Base-by-base conservation (phyloP, 2,329 filamentous ascomycete species). In the Microthyrium microscopicum region DNA sequence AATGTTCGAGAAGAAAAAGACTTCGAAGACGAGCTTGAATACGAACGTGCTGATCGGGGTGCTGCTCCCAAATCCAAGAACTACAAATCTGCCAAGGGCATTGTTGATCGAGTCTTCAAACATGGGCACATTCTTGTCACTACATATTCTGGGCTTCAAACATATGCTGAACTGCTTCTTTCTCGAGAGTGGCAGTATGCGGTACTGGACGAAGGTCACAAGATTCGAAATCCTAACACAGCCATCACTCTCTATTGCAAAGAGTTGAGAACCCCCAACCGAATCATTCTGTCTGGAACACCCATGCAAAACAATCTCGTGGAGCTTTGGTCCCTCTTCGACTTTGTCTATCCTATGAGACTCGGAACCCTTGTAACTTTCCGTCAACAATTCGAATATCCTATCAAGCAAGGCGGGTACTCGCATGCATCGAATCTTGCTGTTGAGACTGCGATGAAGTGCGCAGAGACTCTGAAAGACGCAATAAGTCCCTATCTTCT, bases 231-330 rank as follows among this genome's bases (percentile, higher is more conserved):
- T 45, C 89, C 89, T 0, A 91, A 95, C 46, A 84, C 89, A 0
- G 77, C 81, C 5, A 89, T 98, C 41, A 94, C 91, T 0, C 81
- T 95, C 33, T 81, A 84, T 42, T 93, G 84, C 64, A 98, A 98
- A 51, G 82, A 94, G 52, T 60, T 98, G 8, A 76, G 79, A 21
- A 98, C 89, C 1, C 70, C 80, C 1, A 89, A 95, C 46, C 73
- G 91, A 16, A 68, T 95, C 41, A 95, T 98, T 38, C 62, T 98
- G 2, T 95, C 91, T 0, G 89, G 89, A 4, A 98, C 89, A 0
- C 91, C 91, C 0, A 91, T 98, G 64, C 91, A 98, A 53, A 98
- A 98, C 53, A 95, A 94, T 41, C 58, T 98, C 18, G 77, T 79
- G 1, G 91, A 98, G 51, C 62, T 98, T 1, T 98, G 89, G 87